These are phyloP conservation scores for Tephrocybe sp. DNA, from an alignment of 768 basidiomycete species.

Conservation along the genomic window DNA sequence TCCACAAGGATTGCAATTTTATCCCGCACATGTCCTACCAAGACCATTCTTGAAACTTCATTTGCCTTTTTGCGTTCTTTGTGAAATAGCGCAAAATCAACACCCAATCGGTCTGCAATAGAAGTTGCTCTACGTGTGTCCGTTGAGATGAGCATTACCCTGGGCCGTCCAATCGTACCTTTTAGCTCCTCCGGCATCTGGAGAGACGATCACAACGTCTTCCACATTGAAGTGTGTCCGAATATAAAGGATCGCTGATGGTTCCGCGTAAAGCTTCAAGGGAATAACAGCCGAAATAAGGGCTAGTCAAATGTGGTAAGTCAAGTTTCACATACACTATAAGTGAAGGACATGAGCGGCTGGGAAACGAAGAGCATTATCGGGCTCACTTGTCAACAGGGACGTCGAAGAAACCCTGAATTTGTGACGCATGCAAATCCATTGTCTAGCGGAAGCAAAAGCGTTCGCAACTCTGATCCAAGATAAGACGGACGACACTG, in stretches of 20 bases:
- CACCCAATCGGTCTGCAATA: slow-evolving; percentile 92
- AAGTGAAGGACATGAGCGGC: slow-evolving; percentile 4
- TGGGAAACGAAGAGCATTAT: slow-evolving; percentile 11
- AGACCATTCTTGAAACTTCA: slow-evolving; percentile 91
- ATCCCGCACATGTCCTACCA: slow-evolving; percentile 91
- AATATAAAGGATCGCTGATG: slow-evolving; percentile 93
- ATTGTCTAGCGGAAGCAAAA: slow-evolving; percentile 65
- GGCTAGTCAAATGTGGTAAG: slow-evolving; percentile 4
- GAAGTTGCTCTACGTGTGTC: slow-evolving; percentile 78
- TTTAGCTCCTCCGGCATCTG: slow-evolving; percentile 98
- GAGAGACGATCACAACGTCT: slow-evolving; percentile 93
- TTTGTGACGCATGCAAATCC: slow-evolving; percentile 98
- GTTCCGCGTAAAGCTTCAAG: slow-evolving; percentile 87
- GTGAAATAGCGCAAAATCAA: slow-evolving; percentile 99
- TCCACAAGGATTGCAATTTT: slow-evolving; percentile 95
- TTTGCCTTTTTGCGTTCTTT: slow-evolving; percentile 98
- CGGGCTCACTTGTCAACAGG: slow-evolving; percentile 95
- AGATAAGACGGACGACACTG: slow-evolving; percentile 31
- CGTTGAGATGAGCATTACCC: slow-evolving; percentile 11
- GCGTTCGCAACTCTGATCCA: slow-evolving; percentile 12
- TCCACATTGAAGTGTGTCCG: slow-evolving; percentile 84
- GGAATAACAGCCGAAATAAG: background rate
- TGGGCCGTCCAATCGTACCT: slow-evolving; percentile 51
- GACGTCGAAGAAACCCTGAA: slow-evolving; percentile 99
- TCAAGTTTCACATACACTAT: slow-evolving; percentile 46